These are phyloP conservation scores for Aspergillus pseudoterreus DNA, from an alignment of 2,329 filamentous ascomycete species.

Conservation along the genomic window DNA sequence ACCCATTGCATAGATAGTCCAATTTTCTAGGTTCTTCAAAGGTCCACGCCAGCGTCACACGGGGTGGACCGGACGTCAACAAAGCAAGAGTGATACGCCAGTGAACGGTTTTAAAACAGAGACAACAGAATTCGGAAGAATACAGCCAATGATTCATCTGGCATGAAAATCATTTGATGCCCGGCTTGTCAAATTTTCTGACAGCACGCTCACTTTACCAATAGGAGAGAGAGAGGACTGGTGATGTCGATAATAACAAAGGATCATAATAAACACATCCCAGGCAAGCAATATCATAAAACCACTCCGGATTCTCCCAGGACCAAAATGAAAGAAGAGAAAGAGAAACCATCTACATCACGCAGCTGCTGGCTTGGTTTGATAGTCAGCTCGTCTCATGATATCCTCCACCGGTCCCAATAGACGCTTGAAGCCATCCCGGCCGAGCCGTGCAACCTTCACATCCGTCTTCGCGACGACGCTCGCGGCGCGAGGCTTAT, in stretches of 20 bases:
- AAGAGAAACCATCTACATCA: conserved; percentile 14
- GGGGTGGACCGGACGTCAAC: background rate
- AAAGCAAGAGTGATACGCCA: background rate
- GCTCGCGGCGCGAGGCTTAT: conserved; percentile 87
- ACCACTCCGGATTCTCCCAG: conserved; percentile 7
- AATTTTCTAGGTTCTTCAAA: background rate
- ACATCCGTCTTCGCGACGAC: conserved; percentile 80
- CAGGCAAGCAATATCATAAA: background rate
- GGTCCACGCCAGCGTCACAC: background rate
- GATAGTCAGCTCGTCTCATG: conserved; percentile 66
- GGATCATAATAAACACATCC: conserved; percentile 4
- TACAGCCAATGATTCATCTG: background rate
- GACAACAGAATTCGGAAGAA: background rate
- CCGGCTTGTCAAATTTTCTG: background rate
- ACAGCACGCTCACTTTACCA: conserved; percentile 11
- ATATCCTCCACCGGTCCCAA: conserved; percentile 91
- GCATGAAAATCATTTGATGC: background rate
- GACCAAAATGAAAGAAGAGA: conserved; percentile 3
- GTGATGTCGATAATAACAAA: background rate
- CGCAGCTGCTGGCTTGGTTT: conserved; percentile 25
- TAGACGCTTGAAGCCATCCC: conserved; percentile 90
- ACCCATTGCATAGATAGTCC: too few species aligned
- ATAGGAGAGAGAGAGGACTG: background rate
- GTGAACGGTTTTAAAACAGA: background rate
- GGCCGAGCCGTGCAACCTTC: conserved; percentile 88